phyloP scores from a whole-genome alignment of 257 asterid genomes.

The Solanum chilense region DNA sequence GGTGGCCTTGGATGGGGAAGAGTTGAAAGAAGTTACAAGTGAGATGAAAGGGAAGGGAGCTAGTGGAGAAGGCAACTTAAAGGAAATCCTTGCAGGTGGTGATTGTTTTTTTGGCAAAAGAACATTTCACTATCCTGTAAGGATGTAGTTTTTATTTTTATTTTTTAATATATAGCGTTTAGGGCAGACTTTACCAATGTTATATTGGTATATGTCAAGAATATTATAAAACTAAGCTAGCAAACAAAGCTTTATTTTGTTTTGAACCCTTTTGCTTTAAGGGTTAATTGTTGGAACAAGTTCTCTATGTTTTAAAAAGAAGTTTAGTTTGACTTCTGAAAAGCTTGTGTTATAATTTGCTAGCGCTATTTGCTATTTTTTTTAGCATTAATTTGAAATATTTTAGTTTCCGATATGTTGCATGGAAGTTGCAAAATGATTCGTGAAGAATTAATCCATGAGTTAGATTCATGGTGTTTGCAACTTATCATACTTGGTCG shows the following conservation, averaged over 20 bases:
- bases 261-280: not conserved
- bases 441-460: not conserved
- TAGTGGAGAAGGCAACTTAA: conserved; percentile 75
- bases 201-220: not conserved
- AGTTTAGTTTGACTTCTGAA: not conserved
- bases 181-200: conserved; percentile 57
- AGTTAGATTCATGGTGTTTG: not conserved
- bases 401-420: not conserved
- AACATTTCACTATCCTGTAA: not conserved
- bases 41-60: conserved; percentile 21
- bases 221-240: not conserved
- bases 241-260: not conserved
- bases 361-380: not conserved
- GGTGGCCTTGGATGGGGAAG: not conserved
- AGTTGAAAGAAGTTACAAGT: conserved; percentile 5
- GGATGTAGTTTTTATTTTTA: not conserved
- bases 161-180: not conserved
- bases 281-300: not conserved
- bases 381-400: not conserved
- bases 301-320: not conserved
- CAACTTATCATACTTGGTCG: not conserved
- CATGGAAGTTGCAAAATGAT: not conserved
- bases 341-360: not conserved
- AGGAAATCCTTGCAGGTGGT: conserved; percentile 17
- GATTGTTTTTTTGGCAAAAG: not conserved